Percentiles rank a stretch among this genome's conserved stretches.
phyloP scores from a whole-genome alignment of 192 early-diverging fungal species.

The Backusella tarrabulga region DNA sequence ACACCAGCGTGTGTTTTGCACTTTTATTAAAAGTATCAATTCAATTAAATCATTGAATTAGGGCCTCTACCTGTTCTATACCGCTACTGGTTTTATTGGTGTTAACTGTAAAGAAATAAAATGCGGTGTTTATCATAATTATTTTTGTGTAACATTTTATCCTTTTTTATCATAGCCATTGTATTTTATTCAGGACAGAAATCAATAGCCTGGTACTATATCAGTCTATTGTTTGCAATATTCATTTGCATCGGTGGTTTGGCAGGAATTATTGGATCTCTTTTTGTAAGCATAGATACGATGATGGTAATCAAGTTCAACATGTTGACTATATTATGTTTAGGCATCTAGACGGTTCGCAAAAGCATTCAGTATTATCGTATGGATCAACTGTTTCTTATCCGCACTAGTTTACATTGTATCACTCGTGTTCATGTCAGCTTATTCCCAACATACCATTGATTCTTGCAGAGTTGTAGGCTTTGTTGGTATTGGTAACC shows the following conservation, averaged over 20 bases:
- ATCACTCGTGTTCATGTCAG: conserved; percentile 27
- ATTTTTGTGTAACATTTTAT: background rate
- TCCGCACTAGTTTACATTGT: conserved; percentile 32
- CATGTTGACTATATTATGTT: background rate
- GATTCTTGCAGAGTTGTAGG: conserved; percentile 22
- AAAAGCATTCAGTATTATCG: conserved; percentile 32
- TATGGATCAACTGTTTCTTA: conserved; percentile 29
- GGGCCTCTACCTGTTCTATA: conserved; percentile 16
- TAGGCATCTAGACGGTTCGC: conserved; percentile 38
- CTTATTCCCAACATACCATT: conserved; percentile 18
- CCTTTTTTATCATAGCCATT: conserved; percentile 14
- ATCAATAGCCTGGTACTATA: conserved; percentile 22
- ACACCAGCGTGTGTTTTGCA: background rate
- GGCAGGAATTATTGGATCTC: conserved; percentile 32
- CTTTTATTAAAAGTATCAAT: background rate
- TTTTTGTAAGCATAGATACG: conserved; percentile 19
- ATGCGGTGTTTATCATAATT: background rate
- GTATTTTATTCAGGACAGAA: conserved; percentile 34
- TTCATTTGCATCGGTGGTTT: conserved; percentile 29
- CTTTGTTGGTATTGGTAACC: conserved; percentile 26
- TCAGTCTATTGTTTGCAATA: conserved; percentile 27
- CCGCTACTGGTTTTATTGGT: conserved; percentile 18
- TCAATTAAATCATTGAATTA: conserved; percentile 6
- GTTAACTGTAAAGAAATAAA: conserved; percentile 13
- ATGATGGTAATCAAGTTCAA: background rate